These are phyloP conservation scores for Dioscorea zingiberensis DNA, from an alignment of 106 monocot species.

Conservation along the genomic window DNA sequence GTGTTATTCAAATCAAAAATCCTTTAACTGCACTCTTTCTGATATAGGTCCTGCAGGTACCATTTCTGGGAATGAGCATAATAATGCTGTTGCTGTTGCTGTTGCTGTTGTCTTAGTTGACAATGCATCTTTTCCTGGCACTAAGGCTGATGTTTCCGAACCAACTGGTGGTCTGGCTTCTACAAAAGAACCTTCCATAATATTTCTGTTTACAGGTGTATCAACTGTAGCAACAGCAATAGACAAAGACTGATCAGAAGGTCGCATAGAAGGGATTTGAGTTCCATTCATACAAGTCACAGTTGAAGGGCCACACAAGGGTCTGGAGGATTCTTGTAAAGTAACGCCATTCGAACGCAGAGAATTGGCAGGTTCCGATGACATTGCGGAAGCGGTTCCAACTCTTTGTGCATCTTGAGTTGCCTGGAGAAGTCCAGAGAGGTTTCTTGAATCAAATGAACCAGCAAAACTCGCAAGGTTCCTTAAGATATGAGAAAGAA, in stretches of 20 bases:
- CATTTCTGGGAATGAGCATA: neutral
- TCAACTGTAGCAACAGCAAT: conserved; percentile 14
- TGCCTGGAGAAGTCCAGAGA: conserved; percentile 38
- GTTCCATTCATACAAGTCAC: neutral
- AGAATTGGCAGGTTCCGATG: conserved; percentile 30
- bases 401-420: conserved; percentile 43
- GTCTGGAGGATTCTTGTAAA: conserved; percentile 12
- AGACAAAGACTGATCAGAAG: conserved; percentile 8
- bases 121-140: neutral
- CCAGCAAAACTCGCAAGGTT: conserved; percentile 53
- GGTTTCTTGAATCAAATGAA: conserved; percentile 36
- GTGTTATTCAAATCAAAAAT: conserved; percentile 80
- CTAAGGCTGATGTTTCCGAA: neutral
- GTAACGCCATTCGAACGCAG: conserved; percentile 18
- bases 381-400: conserved; percentile 29
- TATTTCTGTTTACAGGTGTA: conserved; percentile 10
- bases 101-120: neutral
- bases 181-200: conserved; percentile 17
- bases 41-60: conserved; percentile 17
- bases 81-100: neutral
- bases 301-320: conserved; percentile 9
- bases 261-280: conserved; percentile 7
- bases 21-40: conserved; percentile 19
- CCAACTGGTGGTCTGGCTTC: conserved; percentile 2
- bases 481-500: conserved; percentile 50